Percentiles rank a stretch among this genome's conserved stretches.
Evolutionary conservation across 1,284 basidiomycete species (phyloP).

Genomic region (Ustanciosporium gigantosporum): DNA sequence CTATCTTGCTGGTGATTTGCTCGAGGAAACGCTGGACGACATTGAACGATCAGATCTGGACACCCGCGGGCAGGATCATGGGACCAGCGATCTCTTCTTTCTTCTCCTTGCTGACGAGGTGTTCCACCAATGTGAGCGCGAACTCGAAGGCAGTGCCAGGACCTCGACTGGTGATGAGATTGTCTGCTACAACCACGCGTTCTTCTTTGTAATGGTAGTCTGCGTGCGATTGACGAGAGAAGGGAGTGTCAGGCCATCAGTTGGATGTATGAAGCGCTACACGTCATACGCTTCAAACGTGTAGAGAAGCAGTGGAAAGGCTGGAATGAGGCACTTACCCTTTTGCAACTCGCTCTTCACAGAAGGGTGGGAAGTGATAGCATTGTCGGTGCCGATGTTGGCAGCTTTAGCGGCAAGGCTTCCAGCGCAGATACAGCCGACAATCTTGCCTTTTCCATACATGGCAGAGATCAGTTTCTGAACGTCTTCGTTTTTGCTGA

Average conservation of each 20-base stretch:
- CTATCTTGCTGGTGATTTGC: too few relatives aligned
- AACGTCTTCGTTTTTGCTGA: constrained; percentile 69
- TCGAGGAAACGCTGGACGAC: too few relatives aligned
- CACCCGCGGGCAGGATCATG: too few relatives aligned
- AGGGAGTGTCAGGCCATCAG: neutral
- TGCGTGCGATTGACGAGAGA: constrained; percentile 53
- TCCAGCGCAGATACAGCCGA: constrained; percentile 61
- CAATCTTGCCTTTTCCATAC: constrained; percentile 62
- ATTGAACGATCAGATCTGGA: too few relatives aligned
- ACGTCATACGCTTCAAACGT: too few relatives aligned
- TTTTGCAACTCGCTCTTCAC: constrained; percentile 70
- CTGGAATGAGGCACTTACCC: constrained; percentile 63
- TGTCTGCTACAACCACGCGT: constrained; percentile 72
- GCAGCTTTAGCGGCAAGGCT: constrained; percentile 72
- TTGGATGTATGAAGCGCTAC: too few relatives aligned
- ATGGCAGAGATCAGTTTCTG: constrained; percentile 71
- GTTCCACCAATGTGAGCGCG: constrained; percentile 73
- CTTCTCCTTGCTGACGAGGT: constrained; percentile 71
- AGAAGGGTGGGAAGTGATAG: constrained; percentile 78
- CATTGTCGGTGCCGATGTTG: constrained; percentile 65
- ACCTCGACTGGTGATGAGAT: constrained; percentile 74
- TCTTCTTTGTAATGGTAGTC: constrained; percentile 78
- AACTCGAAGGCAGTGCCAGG: constrained; percentile 81
- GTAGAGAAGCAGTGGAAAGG: neutral
- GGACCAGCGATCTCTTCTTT: constrained; percentile 71